Evolutionary conservation across 106 monocot species (phyloP).

Genomic region (Vanilla planifolia): DNA sequence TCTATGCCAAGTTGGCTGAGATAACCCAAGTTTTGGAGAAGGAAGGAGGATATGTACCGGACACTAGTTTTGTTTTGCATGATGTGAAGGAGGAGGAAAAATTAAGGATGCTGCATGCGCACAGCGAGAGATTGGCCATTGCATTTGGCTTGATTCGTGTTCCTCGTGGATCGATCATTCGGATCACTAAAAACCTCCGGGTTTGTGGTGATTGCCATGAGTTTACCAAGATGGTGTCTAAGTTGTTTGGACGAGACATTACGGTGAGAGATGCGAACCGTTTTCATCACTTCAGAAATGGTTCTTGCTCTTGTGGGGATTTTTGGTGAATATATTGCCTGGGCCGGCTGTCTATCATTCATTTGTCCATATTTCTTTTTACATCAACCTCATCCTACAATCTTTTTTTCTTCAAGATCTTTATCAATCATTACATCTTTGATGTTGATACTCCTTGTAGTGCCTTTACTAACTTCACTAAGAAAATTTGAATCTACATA

Average conservation of each 20-base stretch:
- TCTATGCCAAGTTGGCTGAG: conserved; percentile 55
- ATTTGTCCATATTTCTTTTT: too few species aligned
- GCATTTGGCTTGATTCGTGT: conserved; percentile 57
- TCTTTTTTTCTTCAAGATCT: too few species aligned
- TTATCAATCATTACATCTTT: not conserved
- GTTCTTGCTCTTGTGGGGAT: conserved; percentile 71
- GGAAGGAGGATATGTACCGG: conserved; percentile 39
- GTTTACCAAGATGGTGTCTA: conserved; percentile 60
- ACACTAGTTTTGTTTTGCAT: conserved; percentile 47
- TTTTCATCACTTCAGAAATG: conserved; percentile 78
- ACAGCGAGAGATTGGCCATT: conserved; percentile 74
- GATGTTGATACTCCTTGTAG: not conserved
- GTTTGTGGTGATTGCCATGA: conserved; percentile 83
- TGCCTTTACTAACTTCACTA: too few species aligned
- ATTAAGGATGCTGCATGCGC: conserved; percentile 36
- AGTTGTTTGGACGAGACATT: conserved; percentile 33
- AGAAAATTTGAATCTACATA: too few species aligned
- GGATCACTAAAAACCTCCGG: conserved; percentile 82
- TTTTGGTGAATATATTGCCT: conserved; percentile 50
- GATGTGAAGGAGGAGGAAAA: conserved; percentile 52
- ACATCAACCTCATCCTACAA: too few species aligned
- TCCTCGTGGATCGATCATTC: conserved; percentile 23
- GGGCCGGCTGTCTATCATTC: not conserved
- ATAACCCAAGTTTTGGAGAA: conserved; percentile 36
- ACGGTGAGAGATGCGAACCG: conserved; percentile 64